These are phyloP conservation scores for Botrytis byssoidea DNA, from an alignment of 2,329 filamentous ascomycete genomes.

Conservation along the genomic window DNA sequence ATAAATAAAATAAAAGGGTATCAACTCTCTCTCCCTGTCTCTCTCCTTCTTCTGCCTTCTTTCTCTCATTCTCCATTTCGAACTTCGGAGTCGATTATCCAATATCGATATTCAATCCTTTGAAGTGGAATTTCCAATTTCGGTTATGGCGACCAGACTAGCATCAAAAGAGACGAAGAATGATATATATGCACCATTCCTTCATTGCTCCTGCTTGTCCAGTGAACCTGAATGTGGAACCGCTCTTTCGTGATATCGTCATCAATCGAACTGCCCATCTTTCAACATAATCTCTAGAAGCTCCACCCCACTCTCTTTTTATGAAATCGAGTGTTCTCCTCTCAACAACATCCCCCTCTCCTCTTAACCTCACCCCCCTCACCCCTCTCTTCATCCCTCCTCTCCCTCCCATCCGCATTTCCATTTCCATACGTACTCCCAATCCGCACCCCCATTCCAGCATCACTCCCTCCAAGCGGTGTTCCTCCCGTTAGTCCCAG, in stretches of 20 bases:
- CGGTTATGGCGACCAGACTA: background rate
- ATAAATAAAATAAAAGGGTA: background rate
- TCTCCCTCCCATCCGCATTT: slow-evolving; percentile 1
- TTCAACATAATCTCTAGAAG: background rate
- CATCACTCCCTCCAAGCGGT: slow-evolving; percentile 1
- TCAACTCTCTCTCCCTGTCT: background rate
- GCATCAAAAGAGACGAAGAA: background rate
- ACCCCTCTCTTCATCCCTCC: background rate
- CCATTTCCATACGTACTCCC: background rate
- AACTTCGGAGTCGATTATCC: background rate
- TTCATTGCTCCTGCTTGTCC: background rate
- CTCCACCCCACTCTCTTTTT: background rate
- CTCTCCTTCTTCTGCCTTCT: background rate
- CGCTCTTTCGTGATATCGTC: background rate
- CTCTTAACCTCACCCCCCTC: background rate
- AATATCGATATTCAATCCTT: background rate
- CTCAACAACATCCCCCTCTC: slow-evolving; percentile 15
- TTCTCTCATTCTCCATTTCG: background rate
- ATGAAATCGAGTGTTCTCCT: background rate
- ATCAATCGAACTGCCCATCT: background rate
- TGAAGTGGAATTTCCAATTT: background rate
- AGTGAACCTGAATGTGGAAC: background rate
- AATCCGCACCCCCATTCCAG: background rate
- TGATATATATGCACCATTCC: background rate
- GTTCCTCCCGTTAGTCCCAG: slow-evolving; percentile 5